Evolutionary conservation across 495 filamentous ascomycete genomes (phyloP).

Genomic region (Platismatia glauca): DNA sequence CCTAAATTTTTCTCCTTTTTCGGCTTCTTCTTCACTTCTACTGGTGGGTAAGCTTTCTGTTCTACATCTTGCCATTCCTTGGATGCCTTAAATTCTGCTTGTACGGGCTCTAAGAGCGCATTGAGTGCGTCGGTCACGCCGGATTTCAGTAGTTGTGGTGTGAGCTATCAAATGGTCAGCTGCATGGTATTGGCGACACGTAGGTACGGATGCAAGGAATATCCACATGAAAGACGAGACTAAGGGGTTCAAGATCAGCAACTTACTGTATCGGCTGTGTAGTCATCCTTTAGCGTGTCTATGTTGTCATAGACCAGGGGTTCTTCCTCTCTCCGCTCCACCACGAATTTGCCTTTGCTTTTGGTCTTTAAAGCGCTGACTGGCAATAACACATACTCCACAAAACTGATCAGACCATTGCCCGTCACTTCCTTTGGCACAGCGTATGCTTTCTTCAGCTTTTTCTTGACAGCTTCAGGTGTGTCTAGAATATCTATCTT

Average conservation of each 20-base stretch:
- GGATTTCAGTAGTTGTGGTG: conserved; percentile 75
- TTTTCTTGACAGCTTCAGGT: conserved; percentile 60
- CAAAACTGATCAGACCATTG: conserved; percentile 76
- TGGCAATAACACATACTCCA: conserved; percentile 77
- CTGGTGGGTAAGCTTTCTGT: conserved; percentile 73
- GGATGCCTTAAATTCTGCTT: conserved; percentile 55
- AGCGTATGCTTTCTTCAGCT: conserved; percentile 74
- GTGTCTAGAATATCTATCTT: conserved; percentile 90
- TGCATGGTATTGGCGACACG: neutral
- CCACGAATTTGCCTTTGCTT: conserved; percentile 47
- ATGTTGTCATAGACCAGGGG: conserved; percentile 69
- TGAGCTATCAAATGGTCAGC: conserved; percentile 45
- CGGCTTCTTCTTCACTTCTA: conserved; percentile 55
- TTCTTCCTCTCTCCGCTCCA: conserved; percentile 56
- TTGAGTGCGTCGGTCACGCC: conserved; percentile 63
- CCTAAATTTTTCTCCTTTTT: conserved; percentile 67
- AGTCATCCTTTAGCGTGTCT: conserved; percentile 65
- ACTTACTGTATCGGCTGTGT: conserved; percentile 67
- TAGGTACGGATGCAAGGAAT: neutral
- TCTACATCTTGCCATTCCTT: conserved; percentile 75
- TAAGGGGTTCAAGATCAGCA: conserved; percentile 1
- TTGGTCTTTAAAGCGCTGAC: conserved; percentile 42
- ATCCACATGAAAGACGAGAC: neutral
- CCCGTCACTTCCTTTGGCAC: conserved; percentile 66
- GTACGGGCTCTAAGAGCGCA: conserved; percentile 65